Evolutionary conservation across 2,329 filamentous ascomycete genomes (phyloP).

Genomic region (Hansfordia pulvinata): DNA sequence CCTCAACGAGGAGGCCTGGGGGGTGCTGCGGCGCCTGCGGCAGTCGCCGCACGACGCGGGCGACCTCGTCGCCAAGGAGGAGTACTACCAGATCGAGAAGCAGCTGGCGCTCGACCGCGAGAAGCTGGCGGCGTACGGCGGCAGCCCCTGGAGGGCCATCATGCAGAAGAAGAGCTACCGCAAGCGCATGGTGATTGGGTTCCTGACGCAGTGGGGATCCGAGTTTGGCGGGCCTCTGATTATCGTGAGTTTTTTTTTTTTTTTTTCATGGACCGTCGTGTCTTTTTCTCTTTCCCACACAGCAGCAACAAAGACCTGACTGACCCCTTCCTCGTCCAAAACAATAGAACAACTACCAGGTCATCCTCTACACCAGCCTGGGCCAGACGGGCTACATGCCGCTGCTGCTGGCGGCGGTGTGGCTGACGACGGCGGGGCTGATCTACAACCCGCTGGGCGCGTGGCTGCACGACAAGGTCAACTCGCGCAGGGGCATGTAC

Average conservation of each 20-base stretch:
- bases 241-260: too few relatives aligned
- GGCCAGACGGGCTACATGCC: constrained; percentile 3
- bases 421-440: too few relatives aligned
- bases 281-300: too few relatives aligned
- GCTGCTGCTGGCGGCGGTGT: constrained; percentile 4
- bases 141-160: constrained; percentile 16
- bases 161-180: constrained; percentile 25
- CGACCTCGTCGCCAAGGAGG: constrained; percentile 21
- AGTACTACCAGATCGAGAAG: constrained; percentile 28
- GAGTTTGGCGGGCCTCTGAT: constrained; percentile 3
- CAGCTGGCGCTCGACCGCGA: constrained; percentile 24
- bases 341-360: constrained; percentile 1
- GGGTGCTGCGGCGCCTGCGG: constrained; percentile 25
- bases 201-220: constrained; percentile 2
- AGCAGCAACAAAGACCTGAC: too few relatives aligned
- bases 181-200: constrained; percentile 22
- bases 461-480: too few relatives aligned
- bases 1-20: constrained; percentile 21
- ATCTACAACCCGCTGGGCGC: too few relatives aligned
- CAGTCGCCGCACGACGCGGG: constrained; percentile 20
- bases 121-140: too few relatives aligned
- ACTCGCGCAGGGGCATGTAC: constrained; percentile 31
- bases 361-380: constrained; percentile 3
- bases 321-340: too few relatives aligned
- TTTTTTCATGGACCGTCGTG: too few relatives aligned